Conservation (phyloP, 169 alveolate genomes). For the Eimeria necatrix region DNA sequence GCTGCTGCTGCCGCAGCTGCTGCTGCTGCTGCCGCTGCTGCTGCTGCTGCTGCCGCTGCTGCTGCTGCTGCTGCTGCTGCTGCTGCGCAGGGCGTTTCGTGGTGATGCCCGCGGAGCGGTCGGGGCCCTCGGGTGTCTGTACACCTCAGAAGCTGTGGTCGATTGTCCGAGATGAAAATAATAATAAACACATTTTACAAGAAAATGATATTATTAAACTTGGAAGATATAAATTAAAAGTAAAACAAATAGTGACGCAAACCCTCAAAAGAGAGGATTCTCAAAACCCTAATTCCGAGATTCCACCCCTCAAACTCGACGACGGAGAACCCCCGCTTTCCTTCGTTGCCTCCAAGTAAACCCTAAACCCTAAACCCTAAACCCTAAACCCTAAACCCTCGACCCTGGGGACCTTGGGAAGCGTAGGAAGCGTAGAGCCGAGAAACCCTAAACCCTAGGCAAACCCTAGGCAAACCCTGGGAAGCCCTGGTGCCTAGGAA, state of each 20-base stretch:
- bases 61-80: too few relatives aligned
- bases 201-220: conserved; percentile 96
- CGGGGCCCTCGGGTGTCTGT: conserved; percentile 52
- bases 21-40: too few relatives aligned
- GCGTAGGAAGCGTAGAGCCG: neutral
- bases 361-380: neutral
- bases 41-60: too few relatives aligned
- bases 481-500: too few relatives aligned
- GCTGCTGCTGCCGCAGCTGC: too few relatives aligned
- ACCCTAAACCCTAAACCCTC: neutral
- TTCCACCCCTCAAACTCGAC: conserved; percentile 39
- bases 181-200: conserved; percentile 89
- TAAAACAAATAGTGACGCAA: conserved; percentile 88
- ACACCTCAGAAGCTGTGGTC: conserved; percentile 94
- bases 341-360: conserved; percentile 37
- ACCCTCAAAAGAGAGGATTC: neutral
- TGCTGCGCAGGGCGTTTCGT: conserved; percentile 41
- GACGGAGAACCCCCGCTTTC: conserved; percentile 73
- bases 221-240: conserved; percentile 96
- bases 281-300: neutral
- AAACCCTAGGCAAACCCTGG: too few relatives aligned
- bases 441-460: too few relatives aligned
- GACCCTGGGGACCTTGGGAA: neutral
- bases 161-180: conserved; percentile 92
- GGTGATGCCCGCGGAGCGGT: conserved; percentile 62